Base-by-base conservation (phyloP, 2,329 filamentous ascomycete genomes). In the Phialophora macrospora region DNA sequence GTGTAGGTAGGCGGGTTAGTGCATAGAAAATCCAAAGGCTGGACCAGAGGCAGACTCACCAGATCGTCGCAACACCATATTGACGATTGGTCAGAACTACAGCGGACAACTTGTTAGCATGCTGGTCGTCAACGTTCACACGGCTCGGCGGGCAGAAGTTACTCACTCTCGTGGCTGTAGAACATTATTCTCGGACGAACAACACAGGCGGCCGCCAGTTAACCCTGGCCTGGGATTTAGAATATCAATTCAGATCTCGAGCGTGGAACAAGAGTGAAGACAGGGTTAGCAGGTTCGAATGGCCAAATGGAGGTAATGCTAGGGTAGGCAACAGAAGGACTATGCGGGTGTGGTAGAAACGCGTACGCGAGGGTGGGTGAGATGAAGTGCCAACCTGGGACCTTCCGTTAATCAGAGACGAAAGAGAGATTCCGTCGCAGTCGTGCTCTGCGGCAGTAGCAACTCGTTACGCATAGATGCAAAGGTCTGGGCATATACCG, bases 31-130 rank as follows among this genome's bases (percentile, higher is more conserved):
- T 28, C 7, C n/a, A 17, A 22, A 28, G 7, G 22, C 14, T 17
- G 52, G 12, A 7, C 28, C 28, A 22, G 12, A 34, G 52, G 20
- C 38, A 51, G 48, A 51, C 48, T 41, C 83, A 96, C 94, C 95
- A 99, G 66, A 99, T 89, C 1, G 94, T 99, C 14, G 94, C 90
- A 64, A 99, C 91, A 63, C 95, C 95, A 85, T 97, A 91, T 76
- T 95, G 90, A 74, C 88, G 88, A 68, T 86, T 94, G 3, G 89
- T 95, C 62, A 99, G 86, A 66, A 99, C 87, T 88, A 65, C 14
- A 38, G 17, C 6, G 9, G n/a, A 44, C 30, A n/a, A 12, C 4
- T 32, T 20, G 48, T 60, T 14, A 60, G 58, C 22, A 44, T 6
- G 30, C 14, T 60, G 3, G 20, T 52, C 4, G 20, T 32, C 46